A percentile compares a stretch with the other conserved stretches of the same genome.
Evolutionary conservation across 441 rosid genomes (phyloP).

Genomic region (Erodium texanum): DNA sequence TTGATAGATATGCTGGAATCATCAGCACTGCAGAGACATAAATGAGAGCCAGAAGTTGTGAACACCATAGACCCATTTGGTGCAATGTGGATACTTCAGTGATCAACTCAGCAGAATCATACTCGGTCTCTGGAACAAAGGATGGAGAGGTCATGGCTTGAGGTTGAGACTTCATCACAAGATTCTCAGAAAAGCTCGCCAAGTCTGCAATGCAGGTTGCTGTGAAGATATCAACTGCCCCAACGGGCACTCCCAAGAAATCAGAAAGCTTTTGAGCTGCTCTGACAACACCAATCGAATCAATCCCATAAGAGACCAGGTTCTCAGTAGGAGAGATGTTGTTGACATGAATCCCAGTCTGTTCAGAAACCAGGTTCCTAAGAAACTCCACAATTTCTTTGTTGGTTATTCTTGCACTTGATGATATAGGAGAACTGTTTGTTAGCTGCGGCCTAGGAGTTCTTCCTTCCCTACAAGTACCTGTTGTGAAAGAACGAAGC

Average conservation of each 20-base stretch:
- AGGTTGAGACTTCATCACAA: slow-evolving; percentile 42
- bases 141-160: slow-evolving; percentile 24
- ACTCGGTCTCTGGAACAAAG: slow-evolving; percentile 24
- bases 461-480: slow-evolving; percentile 40
- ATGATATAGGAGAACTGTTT: slow-evolving; percentile 19
- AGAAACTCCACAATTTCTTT: slow-evolving; percentile 45
- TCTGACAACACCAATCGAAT: slow-evolving; percentile 63
- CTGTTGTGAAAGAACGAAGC: slow-evolving; percentile 42
- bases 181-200: slow-evolving; percentile 52
- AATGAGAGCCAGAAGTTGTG: slow-evolving; percentile 45
- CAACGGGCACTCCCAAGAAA: slow-evolving; percentile 55
- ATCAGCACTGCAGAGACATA: slow-evolving; percentile 36
- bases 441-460: slow-evolving; percentile 32
- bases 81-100: slow-evolving; percentile 34
- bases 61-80: slow-evolving; percentile 32
- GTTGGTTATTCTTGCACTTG: slow-evolving; percentile 25
- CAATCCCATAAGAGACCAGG: slow-evolving; percentile 61
- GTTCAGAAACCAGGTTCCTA: slow-evolving; percentile 41
- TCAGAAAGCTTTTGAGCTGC: slow-evolving; percentile 69
- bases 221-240: slow-evolving; percentile 66
- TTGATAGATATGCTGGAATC: slow-evolving; percentile 46
- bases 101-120: slow-evolving; percentile 23
- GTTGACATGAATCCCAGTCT: slow-evolving; percentile 37
- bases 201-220: slow-evolving; percentile 58
- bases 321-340: slow-evolving; percentile 45